Percentiles rank a stretch among this genome's conserved stretches.
Conservation (phyloP, 768 basidiomycete genomes). For the Lanmaoa rubissima region DNA sequence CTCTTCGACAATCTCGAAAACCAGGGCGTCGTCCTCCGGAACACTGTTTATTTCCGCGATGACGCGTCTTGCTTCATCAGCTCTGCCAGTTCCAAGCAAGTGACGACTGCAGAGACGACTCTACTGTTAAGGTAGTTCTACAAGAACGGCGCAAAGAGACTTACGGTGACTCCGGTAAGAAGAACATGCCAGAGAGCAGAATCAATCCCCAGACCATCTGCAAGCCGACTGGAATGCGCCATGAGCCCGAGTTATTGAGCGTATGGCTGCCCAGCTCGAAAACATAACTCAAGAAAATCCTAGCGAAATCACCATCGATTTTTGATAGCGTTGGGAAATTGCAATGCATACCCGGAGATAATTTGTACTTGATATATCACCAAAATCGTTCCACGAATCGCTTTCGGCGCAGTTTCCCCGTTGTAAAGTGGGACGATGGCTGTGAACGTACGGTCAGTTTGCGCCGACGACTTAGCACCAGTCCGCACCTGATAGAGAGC, state of each 20-base stretch:
- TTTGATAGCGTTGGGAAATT: neutral
- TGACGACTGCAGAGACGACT: conserved; percentile 51
- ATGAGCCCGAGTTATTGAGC: conserved; percentile 58
- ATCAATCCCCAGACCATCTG: conserved; percentile 70
- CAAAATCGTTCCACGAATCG: conserved; percentile 67
- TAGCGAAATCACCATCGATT: conserved; percentile 20
- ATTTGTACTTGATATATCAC: conserved; percentile 80
- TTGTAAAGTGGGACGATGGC: conserved; percentile 69
- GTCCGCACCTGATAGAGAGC: conserved; percentile 63
- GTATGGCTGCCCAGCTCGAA: conserved; percentile 65
- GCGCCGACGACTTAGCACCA: neutral
- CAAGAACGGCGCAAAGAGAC: conserved; percentile 21
- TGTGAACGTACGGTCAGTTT: conserved; percentile 14
- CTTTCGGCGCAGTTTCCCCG: conserved; percentile 76
- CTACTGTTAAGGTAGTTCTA: neutral
- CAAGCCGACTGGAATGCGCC: conserved; percentile 73
- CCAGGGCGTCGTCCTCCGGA: conserved; percentile 54
- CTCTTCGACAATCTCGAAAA: conserved; percentile 60
- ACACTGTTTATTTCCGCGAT: conserved; percentile 66
- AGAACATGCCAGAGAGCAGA: conserved; percentile 67
- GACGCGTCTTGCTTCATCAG: conserved; percentile 56
- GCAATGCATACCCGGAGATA: conserved; percentile 55
- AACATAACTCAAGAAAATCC: conserved; percentile 72
- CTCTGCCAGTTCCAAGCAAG: conserved; percentile 55
- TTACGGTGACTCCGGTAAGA: conserved; percentile 77